phyloP scores from a whole-genome alignment of 768 basidiomycete species.

The Termitomyces titanicus region DNA sequence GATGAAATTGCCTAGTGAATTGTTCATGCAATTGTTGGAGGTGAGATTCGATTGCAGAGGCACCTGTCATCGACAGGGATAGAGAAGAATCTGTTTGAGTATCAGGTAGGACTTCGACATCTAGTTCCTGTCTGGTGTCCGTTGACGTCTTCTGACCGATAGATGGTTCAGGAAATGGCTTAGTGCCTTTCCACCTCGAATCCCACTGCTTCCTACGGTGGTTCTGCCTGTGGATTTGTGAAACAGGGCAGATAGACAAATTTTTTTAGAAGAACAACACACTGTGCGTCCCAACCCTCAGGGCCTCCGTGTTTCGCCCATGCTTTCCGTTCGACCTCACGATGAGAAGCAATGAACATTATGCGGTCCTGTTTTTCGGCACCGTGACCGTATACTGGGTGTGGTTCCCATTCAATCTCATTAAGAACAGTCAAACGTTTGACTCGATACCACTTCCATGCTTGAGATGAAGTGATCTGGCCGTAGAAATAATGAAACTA shows the following conservation, averaged over 20 bases:
- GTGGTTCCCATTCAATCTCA: background rate
- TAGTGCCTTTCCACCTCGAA: background rate
- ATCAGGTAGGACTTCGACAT: background rate
- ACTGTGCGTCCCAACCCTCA: slow-evolving; percentile 1
- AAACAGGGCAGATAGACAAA: background rate
- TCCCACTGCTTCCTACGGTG: no score
- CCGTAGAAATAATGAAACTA: background rate
- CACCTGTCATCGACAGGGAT: background rate
- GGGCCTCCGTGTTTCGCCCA: slow-evolving; percentile 11
- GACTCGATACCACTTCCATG: background rate
- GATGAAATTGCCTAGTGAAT: background rate
- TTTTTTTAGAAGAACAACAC: background rate
- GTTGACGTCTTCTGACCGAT: background rate
- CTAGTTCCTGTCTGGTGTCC: background rate
- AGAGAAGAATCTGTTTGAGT: background rate
- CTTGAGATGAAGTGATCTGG: background rate
- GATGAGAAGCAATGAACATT: background rate
- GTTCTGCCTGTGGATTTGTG: background rate
- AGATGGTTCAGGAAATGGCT: background rate
- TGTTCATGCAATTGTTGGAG: background rate
- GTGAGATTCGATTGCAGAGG: background rate
- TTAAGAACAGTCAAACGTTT: background rate
- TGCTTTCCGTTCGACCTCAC: slow-evolving; percentile 7
- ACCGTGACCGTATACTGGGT: background rate
- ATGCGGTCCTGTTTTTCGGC: no score